Percentiles rank a stretch among this genome's conserved stretches.
Evolutionary conservation across 306 rosid species (phyloP).

Genomic region (Dryas drummondii): DNA sequence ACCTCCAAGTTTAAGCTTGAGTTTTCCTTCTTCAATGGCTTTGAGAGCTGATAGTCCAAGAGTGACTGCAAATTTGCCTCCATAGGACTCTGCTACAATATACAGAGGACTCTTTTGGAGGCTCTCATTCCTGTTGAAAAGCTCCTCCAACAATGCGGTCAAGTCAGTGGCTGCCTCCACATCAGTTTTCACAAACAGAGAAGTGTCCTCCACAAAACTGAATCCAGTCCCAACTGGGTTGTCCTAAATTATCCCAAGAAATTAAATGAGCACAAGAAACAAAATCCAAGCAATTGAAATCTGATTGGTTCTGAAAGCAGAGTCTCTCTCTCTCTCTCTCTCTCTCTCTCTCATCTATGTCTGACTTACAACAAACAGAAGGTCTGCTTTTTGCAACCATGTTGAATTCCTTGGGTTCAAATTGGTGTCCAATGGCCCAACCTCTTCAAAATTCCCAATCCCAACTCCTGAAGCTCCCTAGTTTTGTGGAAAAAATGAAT

Average conservation of each 20-base stretch:
- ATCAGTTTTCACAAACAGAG: slow-evolving; percentile 63
- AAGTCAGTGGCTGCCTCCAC: slow-evolving; percentile 73
- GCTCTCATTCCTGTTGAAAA: slow-evolving; percentile 49
- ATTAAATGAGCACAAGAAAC: not conserved
- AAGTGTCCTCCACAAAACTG: slow-evolving; percentile 68
- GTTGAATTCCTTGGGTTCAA: slow-evolving; percentile 73
- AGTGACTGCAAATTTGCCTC: slow-evolving; percentile 86
- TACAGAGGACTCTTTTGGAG: slow-evolving; percentile 77
- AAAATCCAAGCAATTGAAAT: not conserved
- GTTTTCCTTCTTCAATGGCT: slow-evolving; percentile 52
- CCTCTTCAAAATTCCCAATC: slow-evolving; percentile 77
- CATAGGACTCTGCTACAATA: slow-evolving; percentile 90
- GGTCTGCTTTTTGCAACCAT: slow-evolving; percentile 76
- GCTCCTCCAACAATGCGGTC: slow-evolving; percentile 53
- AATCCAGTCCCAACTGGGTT: slow-evolving; percentile 94
- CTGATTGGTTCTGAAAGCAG: no score
- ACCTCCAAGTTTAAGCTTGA: slow-evolving; percentile 75
- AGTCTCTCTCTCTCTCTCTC: no score
- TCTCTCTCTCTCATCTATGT: no score
- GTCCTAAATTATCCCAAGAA: slow-evolving; percentile 44
- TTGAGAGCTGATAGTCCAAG: slow-evolving; percentile 56
- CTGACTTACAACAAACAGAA: slow-evolving; percentile 61
- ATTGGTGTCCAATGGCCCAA: slow-evolving; percentile 69
- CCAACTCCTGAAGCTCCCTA: slow-evolving; percentile 94
- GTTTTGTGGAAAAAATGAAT: not conserved